Base-by-base conservation (phyloP, 495 filamentous ascomycete genomes). In the Aspergillus ellipticus region DNA sequence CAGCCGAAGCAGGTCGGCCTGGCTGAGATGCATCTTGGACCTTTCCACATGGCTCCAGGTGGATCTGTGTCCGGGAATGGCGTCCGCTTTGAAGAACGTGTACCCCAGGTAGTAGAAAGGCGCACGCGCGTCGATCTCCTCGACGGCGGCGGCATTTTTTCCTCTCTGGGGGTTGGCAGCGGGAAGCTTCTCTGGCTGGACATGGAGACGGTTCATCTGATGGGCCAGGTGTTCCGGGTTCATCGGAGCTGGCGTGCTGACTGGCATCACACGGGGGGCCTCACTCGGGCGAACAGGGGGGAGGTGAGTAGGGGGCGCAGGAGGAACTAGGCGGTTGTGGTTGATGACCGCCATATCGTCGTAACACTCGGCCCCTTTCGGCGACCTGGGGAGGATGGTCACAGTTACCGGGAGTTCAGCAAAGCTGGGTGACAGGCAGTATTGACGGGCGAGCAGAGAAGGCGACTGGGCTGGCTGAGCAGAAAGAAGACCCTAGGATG, bases 61-160 rank as follows among this genome's bases (percentile, higher is more conserved):
- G 42, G 63, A 26, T 42, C 59, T 64, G 37, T 69, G 60, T 3
- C 69, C 66, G 17, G 68, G 61, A 9, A 56, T 49, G 6, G 66
- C 56, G 15, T 66, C 61, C 16, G 70, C 67, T 49, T 75, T 71
- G 63, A 63, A 68, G 41, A 73, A 72, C 16, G 64, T 68, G 42
- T 62, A 75, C 0, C 73, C 73, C 24, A 66, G 54, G 33, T 73
- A 74, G 2, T 49, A 50, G 6, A 49, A 24, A 19, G 43, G 56
- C 16, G 42, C 33, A 11, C 55, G 45, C 3, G 54, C 47, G 20
- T 53, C 54, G 3, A 46, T 39, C 11, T 60, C 50, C 17, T 49
- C 46, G 16, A 28, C 29, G 10, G 28, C 41, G 24, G 43, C 33
- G 21, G 57, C 24, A 15, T 48, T 46, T 42, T 51, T 49, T 10